Evolutionary conservation across 169 alveolate genomes (phyloP).

Genomic region (Eimeria tenella): DNA sequence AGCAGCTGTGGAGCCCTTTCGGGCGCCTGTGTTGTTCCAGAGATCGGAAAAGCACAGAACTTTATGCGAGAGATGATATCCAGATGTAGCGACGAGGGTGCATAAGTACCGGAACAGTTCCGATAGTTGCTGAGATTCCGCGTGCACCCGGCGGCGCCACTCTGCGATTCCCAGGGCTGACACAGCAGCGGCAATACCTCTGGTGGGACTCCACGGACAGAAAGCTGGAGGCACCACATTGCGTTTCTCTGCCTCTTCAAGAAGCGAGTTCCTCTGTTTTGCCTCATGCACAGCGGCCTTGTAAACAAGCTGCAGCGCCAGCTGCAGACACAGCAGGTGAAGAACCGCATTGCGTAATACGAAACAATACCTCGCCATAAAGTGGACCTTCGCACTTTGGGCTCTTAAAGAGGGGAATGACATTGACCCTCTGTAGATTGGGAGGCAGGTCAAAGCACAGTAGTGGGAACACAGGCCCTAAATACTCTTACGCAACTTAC

Average conservation of each 20-base stretch:
- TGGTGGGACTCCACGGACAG: background rate
- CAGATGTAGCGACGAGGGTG: background rate
- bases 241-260: background rate
- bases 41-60: too few species aligned
- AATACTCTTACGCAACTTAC: background rate
- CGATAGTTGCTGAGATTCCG: background rate
- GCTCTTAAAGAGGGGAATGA: background rate
- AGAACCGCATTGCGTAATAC: background rate
- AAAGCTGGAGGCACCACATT: background rate
- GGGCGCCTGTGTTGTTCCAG: too few species aligned
- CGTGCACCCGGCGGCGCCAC: background rate
- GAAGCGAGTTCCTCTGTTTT: background rate
- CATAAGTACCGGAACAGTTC: background rate
- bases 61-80: too few species aligned
- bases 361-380: background rate
- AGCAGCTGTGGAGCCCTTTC: too few species aligned
- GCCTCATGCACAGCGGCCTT: conserved; percentile 29
- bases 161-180: background rate
- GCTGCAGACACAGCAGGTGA: background rate
- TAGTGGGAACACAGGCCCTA: background rate
- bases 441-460: background rate
- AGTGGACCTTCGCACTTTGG: background rate
- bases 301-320: conserved; percentile 17
- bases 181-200: background rate
- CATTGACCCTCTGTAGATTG: background rate